phyloP scores from a whole-genome alignment of 805 yeast species.

The Cyberlindnera americana region DNA sequence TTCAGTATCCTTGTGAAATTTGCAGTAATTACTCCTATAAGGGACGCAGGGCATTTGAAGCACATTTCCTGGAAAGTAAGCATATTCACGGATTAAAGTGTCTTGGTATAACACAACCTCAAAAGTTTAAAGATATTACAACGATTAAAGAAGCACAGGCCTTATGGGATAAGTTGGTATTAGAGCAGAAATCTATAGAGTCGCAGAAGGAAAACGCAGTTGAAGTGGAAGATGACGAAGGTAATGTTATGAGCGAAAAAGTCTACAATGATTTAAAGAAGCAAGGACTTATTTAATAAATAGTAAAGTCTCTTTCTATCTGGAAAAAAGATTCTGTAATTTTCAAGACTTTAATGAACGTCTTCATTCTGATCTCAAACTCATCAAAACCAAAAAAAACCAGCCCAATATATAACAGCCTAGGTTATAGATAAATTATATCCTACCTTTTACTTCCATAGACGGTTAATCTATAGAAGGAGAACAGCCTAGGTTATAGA shows the following conservation, averaged over 20 bases:
- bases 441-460: too few relatives aligned
- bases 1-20: slow-evolving; percentile 73
- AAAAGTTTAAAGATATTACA: slow-evolving; percentile 59
- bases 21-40: slow-evolving; percentile 73
- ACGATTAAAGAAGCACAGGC: slow-evolving; percentile 63
- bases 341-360: too few relatives aligned
- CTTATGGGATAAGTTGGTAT: slow-evolving; percentile 48
- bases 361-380: too few relatives aligned
- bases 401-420: too few relatives aligned
- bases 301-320: too few relatives aligned
- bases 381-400: too few relatives aligned
- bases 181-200: slow-evolving; percentile 9
- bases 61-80: slow-evolving; percentile 68
- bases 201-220: slow-evolving; percentile 46
- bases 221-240: slow-evolving; percentile 90
- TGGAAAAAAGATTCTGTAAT: too few relatives aligned
- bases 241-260: slow-evolving; percentile 83
- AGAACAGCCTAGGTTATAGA: too few relatives aligned
- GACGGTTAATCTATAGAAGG: too few relatives aligned
- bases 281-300: slow-evolving; percentile 75
- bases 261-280: slow-evolving; percentile 82
- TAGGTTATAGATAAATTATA: too few relatives aligned
- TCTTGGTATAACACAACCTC: slow-evolving; percentile 57
- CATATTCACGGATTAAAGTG: slow-evolving; percentile 73
- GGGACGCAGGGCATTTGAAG: slow-evolving; percentile 69